Conservation (phyloP, 257 asterid genomes). For the Solanum sejunctum region DNA sequence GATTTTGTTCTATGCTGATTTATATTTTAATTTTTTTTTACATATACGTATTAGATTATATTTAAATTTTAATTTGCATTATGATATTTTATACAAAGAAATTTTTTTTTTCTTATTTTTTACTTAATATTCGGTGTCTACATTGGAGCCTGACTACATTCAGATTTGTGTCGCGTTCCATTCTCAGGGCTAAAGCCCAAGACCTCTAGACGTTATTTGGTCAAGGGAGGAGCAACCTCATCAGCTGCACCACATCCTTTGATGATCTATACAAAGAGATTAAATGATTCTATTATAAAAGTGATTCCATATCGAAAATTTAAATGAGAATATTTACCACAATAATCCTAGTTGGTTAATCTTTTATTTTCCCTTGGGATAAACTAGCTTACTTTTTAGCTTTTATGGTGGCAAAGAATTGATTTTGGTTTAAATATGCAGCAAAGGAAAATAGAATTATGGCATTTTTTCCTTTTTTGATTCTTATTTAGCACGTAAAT, state of each 20-base stretch:
- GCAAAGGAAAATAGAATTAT: not conserved
- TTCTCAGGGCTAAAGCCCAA: too few species aligned
- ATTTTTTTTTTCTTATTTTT: not conserved
- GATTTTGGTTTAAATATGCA: not conserved
- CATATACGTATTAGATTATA: not conserved
- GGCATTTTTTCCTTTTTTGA: not conserved
- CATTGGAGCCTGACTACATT: too few species aligned
- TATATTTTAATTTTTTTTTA: not conserved
- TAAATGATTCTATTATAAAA: not conserved
- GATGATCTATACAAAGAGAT: too few species aligned
- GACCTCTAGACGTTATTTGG: too few species aligned
- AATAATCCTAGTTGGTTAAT: not conserved
- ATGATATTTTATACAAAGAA: not conserved
- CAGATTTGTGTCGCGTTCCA: too few species aligned
- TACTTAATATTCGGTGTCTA: fast-evolving
- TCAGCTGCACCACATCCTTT: too few species aligned
- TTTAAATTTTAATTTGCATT: not conserved
- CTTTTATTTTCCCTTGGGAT: not conserved
- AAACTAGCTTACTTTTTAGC: not conserved
- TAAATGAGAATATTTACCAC: not conserved
- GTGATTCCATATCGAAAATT: not conserved
- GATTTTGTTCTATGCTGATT: not conserved
- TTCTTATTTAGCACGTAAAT: not conserved
- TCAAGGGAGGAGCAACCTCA: too few species aligned
- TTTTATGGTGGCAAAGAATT: not conserved